Base-by-base conservation (phyloP, 305 asterid species). In the Monarda citriodora region DNA sequence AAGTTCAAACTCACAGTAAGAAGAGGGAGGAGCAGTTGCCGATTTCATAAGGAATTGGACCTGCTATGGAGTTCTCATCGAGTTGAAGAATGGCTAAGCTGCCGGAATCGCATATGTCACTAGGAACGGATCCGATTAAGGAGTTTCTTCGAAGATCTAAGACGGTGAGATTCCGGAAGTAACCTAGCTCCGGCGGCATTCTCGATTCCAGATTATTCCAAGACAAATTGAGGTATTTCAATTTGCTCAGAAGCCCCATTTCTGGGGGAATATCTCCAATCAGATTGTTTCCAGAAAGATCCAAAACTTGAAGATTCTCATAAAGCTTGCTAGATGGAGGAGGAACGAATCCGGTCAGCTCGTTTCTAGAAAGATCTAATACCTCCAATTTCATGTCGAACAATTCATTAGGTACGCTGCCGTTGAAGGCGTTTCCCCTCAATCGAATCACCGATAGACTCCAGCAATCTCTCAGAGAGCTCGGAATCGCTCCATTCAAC, bases 1-100 rank as follows among this genome's bases (percentile, higher is more conserved):
- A 29, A 29, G 3, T 6, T 14, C 3, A 16, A n/a, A 10, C 99
- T 91, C 81, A 94, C 98, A 94, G 75, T 67, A 90, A 74, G 77
- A 67, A 77, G 53, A 94, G 96, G 7, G 96, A 82, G 17, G 99
- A 84, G 60, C 99, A 94, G 69, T 94, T 86, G 56, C 93, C 96
- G 5, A 94, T 84, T 58, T 84, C 95, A 29, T 67, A 55, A 52
- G 99, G 99, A 63, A 94, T 78, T 7, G 79, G 76, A 21, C 97
- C 98, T 16, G 84, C 77, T 63, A 94, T 69, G 15, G 79, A 77
- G 68, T 94, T 94, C 14, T 84, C 98, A 81, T 94, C 99, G 38
- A 94, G 93, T 69, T 94, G 99, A 64, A 94, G 92, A 47, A 94
- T 86, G 16, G 74, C 85, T 71, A 94, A 70, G 86, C 87, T 91